A percentile compares a stretch with the other conserved stretches of the same genome.
phyloP scores from a whole-genome alignment of 208 protist species.

The Acanthamoeba healyi region DNA sequence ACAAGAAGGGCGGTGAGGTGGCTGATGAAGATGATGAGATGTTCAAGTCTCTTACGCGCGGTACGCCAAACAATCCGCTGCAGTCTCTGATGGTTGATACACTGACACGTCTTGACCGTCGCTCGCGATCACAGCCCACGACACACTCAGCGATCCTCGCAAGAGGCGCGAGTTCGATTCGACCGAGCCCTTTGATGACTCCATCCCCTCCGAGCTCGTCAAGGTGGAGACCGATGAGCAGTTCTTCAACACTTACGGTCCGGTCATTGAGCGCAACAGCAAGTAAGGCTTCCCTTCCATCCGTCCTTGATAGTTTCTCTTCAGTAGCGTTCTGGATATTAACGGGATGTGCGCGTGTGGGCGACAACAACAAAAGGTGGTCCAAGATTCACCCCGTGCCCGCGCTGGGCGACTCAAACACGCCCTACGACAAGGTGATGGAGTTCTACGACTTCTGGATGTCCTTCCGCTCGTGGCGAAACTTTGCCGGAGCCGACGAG shows the following conservation, averaged over 20 bases:
- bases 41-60: constrained; percentile 95
- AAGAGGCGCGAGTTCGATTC: constrained; percentile 95
- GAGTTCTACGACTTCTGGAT: constrained; percentile 97
- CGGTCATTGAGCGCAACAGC: constrained; percentile 95
- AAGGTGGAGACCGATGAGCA: constrained; percentile 85
- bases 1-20: constrained; percentile 92
- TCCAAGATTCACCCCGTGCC: constrained; percentile 82
- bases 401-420: constrained; percentile 77
- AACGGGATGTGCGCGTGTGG: background rate
- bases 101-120: no score
- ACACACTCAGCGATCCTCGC: constrained; percentile 94
- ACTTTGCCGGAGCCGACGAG: constrained; percentile 96
- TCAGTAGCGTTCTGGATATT: no score
- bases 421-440: constrained; percentile 89
- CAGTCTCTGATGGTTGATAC: no score
- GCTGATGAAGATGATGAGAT: constrained; percentile 88
- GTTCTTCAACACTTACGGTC: constrained; percentile 94
- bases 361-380: constrained; percentile 72
- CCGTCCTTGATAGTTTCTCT: background rate
- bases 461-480: constrained; percentile 96
- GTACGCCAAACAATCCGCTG: background rate
- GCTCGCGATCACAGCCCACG: constrained; percentile 90
- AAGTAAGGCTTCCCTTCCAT: constrained; percentile 85
- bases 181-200: constrained; percentile 95
- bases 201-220: constrained; percentile 90